These are phyloP conservation scores for Lanmaoa pseudosensibilis DNA, from an alignment of 768 basidiomycete genomes.

Conservation along the genomic window DNA sequence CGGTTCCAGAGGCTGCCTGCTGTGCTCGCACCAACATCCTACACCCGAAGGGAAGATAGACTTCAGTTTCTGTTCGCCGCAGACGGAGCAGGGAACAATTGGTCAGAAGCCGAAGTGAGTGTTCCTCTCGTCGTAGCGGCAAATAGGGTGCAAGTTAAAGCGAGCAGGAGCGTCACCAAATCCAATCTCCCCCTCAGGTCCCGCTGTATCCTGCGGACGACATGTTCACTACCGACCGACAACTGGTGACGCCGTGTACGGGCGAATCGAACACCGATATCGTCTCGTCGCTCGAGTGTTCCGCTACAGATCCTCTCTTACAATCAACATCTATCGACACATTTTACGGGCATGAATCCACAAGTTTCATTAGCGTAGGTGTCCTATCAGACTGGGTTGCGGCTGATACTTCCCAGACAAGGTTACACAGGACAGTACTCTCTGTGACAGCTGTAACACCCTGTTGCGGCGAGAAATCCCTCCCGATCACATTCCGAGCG, in stretches of 20 bases:
- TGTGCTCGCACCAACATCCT: background rate
- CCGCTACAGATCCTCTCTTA: background rate
- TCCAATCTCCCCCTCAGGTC: background rate
- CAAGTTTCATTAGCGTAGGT: slow-evolving; percentile 15
- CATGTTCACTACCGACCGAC: background rate
- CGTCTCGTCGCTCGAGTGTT: background rate
- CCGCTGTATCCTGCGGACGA: background rate
- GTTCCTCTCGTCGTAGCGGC: background rate
- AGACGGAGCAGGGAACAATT: background rate
- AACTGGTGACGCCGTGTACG: background rate
- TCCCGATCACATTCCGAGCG: slow-evolving; percentile 21
- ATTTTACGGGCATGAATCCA: slow-evolving; percentile 4
- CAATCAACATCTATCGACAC: background rate
- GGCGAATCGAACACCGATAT: background rate
- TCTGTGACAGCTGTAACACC: slow-evolving; percentile 14
- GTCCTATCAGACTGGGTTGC: background rate
- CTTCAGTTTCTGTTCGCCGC: background rate
- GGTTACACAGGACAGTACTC: slow-evolving; percentile 10
- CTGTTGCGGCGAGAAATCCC: slow-evolving; percentile 19
- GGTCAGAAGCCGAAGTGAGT: slow-evolving; percentile 8
- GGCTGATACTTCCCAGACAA: background rate
- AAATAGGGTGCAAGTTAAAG: background rate
- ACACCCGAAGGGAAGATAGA: background rate
- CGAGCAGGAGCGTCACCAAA: slow-evolving; percentile 1
- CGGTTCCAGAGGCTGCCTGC: background rate